Base-by-base conservation (phyloP, 2,329 filamentous ascomycete species). In the Botrytis byssoidea region DNA sequence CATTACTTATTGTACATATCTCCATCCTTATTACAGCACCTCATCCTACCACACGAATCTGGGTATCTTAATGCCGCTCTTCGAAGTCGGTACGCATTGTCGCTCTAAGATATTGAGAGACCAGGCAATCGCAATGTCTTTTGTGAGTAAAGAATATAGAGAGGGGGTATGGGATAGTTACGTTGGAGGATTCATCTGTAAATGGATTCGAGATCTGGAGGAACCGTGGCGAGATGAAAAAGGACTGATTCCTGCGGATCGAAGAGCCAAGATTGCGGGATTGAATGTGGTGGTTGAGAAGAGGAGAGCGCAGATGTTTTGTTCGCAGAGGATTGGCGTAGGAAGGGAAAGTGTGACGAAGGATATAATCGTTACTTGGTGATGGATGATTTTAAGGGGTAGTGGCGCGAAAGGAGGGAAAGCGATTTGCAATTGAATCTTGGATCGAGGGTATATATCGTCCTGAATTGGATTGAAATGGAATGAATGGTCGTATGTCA, bases 161-260 rank as follows among this genome's bases (percentile, higher is more conserved):
- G 75, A 76, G n/a, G 75, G 75, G 0, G 29, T 76, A 4, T 76
- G 73, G 71, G 74, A 76, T 67, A 72, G 70, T 68, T 55, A 72
- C 5, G 32, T 63, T 0, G 59, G 72, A 18, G 73, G 59, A 2
- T 65, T 46, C 25, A 69, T 75, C 20, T 61, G 61, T 46, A 46
- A 65, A 12, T 72, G 64, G 69, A 48, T 74, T 25, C 59, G 73
- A 32, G 72, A 75, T 51, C 22, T 73, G 14, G 75, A 76, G 48
- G 74, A 74, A 32, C 65, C 71, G n/a, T 74, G 72, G 74, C 40
- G 69, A 25, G 72, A 72, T 73, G 69, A n/a, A 42, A 46, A 67
- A 6, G 64, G 57, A 9, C n/a, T 22, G 3, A 61, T 73, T 22
- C 61, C 61, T 22, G 57, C 4, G 18, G 42, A 63, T 35, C 16